A percentile compares a stretch with the other conserved stretches of the same genome.
Conservation (phyloP, 805 yeast genomes). For the Starmerella floris region DNA sequence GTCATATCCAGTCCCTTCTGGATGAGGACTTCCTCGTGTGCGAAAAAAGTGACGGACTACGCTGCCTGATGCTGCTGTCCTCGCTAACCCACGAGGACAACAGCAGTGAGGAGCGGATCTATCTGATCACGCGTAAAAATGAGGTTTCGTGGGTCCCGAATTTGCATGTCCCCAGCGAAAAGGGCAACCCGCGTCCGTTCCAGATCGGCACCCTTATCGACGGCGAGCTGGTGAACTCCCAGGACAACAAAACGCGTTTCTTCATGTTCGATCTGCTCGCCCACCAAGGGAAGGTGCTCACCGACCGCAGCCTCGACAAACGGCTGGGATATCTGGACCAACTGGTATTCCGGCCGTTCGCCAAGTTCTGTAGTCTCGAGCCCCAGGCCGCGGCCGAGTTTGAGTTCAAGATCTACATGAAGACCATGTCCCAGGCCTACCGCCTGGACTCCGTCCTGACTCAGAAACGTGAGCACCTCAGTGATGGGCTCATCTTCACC, state of each 20-base stretch:
- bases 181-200: slow-evolving; percentile 38
- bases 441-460: slow-evolving; percentile 63
- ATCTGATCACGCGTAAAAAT: slow-evolving; percentile 76
- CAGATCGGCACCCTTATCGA: slow-evolving; percentile 86
- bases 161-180: slow-evolving; percentile 62
- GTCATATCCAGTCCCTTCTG: slow-evolving; percentile 54
- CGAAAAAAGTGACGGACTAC: slow-evolving; percentile 87
- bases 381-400: slow-evolving; percentile 65
- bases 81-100: slow-evolving; percentile 36
- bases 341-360: slow-evolving; percentile 70
- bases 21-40: slow-evolving; percentile 81
- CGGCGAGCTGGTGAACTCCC: slow-evolving; percentile 69
- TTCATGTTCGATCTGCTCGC: slow-evolving; percentile 86
- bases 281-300: slow-evolving; percentile 58
- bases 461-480: slow-evolving; percentile 64
- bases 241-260: slow-evolving; percentile 43
- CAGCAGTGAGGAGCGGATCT: slow-evolving; percentile 71
- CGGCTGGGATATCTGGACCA: slow-evolving; percentile 78
- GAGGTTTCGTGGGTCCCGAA: slow-evolving; percentile 66
- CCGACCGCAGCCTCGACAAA: slow-evolving; percentile 59
- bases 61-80: slow-evolving; percentile 56
- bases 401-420: slow-evolving; percentile 77
- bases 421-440: slow-evolving; percentile 75
- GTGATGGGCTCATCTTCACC: slow-evolving; percentile 90
- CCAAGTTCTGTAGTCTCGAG: slow-evolving; percentile 47